Base-by-base conservation (phyloP, 495 filamentous ascomycete species). In the Penicillium dipodomyicola region DNA sequence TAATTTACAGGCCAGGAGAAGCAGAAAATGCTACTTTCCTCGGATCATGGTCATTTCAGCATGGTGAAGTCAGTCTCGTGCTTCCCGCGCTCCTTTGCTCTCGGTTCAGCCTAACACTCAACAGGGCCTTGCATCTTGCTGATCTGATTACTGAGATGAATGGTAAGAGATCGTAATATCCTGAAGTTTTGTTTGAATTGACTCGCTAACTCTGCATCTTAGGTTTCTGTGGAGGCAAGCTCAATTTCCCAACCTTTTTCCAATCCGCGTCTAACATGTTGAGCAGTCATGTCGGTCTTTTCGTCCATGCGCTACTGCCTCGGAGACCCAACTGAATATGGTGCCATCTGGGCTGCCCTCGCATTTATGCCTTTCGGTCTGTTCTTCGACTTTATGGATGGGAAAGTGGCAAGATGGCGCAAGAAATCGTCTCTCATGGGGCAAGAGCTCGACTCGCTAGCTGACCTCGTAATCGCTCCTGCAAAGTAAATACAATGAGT, bases 381-480 rank as follows among this genome's bases (percentile, higher is more conserved):
- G 4, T 97, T 97, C 77, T 98, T 98, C 72, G 94, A 98, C 70
- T 96, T 96, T 67, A 91, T 97, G 86, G 94, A 98, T 71, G 94
- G 94, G 60, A 94, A 89, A 64, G 92, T 98, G 40, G 94, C 94
- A 56, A 78, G 94, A 51, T 97, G 94, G 95, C 82, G 95, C 65
- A 86, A 90, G 72, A 97, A 97, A 83, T 91, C 89, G 58, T 92
- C 88, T 54, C 77, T 97, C 65, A 97, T 98, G 94, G 94, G 94
- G 4, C 94, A 97, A 72, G 94, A 97, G 74, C 79, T 98, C 40
- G 94, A 98, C 73, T 97, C 93, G n/a, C 79, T 98, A 40, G 94
- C 94, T 40, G 94, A 98, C 71, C 69, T 98, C 77, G 94, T 97
- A 88, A 35, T 58, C 32, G 12, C 40, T 37, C 29, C 27, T 12